Base-by-base conservation (phyloP, 2,329 filamentous ascomycete genomes). In the Alternaria postmessia region DNA sequence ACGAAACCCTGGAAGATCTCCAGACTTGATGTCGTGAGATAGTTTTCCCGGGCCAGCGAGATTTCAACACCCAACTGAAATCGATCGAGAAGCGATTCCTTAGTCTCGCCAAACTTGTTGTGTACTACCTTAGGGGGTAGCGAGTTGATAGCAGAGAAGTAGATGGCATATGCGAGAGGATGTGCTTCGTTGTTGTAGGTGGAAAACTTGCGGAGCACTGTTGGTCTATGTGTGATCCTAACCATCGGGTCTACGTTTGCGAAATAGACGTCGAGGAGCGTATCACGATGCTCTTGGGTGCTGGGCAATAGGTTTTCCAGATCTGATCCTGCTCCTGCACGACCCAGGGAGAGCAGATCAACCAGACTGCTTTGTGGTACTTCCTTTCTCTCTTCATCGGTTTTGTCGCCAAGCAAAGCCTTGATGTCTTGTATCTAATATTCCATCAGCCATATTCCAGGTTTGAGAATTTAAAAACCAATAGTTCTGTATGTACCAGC, bases 371-470 rank as follows among this genome's bases (percentile, higher is more conserved):
- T 75, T 43, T 70, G 67, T 12, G 71, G 73, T 3, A 75, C 61
- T 38, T 64, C 63, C 28, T 75, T 73, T 14, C 54, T 64, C 36
- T 74, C 73, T 56, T 75, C 73, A n/a, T 75, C 73, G 2, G 67
- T 69, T 51, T 70, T 68, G 11, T 75, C 73, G 7, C 74, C 72
- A 14, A 79, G 61, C 8, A 79, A 62, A 7, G 75, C 75, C 57
- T 78, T 79, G 54, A 79, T 79, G 52, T 79, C 76, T 68, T 78
- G 75, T 8, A 79, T 77, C 76, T 78, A 36, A 11, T 48, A n/a
- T 54, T 22, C 7, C 28, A 26, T 58, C 49, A 61, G 48, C 18
- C 43, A 30, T 49, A 20, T 32, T n/a, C 20, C 14, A 7, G 26
- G 14, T 9, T 30, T n/a, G 9, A 14, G 22, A 38, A 49, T 14